A percentile compares a stretch with the other conserved stretches of the same genome.
These are phyloP conservation scores for Conticribra guillardii DNA, from an alignment of 108 stramenopile species.

Conservation along the genomic window DNA sequence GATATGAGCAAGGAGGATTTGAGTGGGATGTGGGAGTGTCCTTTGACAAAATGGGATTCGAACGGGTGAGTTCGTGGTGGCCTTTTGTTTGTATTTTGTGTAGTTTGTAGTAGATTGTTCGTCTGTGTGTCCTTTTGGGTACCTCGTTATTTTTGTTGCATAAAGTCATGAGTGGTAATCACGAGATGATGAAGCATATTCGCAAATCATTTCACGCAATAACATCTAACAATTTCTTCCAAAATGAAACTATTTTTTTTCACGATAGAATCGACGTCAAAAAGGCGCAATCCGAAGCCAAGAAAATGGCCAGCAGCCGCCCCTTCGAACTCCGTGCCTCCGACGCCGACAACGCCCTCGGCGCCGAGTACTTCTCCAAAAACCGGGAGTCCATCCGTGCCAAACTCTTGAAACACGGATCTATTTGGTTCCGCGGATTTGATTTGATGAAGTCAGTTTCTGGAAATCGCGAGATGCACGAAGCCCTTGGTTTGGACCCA, in stretches of 20 bases:
- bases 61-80: constrained; percentile 51
- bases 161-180: too few species aligned
- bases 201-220: too few species aligned
- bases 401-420: constrained; percentile 76
- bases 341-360: constrained; percentile 63
- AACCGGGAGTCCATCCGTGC: constrained; percentile 69
- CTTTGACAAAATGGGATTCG: constrained; percentile 85
- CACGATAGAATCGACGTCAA: constrained; percentile 60
- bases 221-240: too few species aligned
- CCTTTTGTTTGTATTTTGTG: too few species aligned
- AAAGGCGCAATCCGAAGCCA: constrained; percentile 65
- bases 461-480: constrained; percentile 83
- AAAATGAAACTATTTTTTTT: background rate
- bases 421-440: constrained; percentile 91
- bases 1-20: constrained; percentile 77
- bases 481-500: constrained; percentile 81
- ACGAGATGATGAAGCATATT: too few species aligned
- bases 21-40: constrained; percentile 88
- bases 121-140: too few species aligned
- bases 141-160: too few species aligned
- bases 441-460: constrained; percentile 75
- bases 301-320: constrained; percentile 60
- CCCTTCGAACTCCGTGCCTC: constrained; percentile 75
- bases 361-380: constrained; percentile 67
- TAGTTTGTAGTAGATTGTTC: too few species aligned